Conservation (phyloP, 106 monocot genomes). For the Dioscorea zingiberensis region DNA sequence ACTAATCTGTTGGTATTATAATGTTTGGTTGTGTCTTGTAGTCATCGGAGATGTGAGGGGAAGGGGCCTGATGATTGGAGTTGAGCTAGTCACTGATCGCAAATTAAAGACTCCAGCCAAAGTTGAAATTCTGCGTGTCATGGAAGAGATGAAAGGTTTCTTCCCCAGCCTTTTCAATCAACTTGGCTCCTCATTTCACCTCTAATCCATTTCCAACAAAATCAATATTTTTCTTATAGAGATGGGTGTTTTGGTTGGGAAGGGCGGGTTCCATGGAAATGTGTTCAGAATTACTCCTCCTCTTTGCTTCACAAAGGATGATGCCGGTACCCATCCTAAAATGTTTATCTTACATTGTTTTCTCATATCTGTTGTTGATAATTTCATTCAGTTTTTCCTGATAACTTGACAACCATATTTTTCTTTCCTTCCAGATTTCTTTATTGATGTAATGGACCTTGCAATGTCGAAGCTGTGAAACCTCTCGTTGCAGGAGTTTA, state of each 20-base stretch:
- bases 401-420: background rate
- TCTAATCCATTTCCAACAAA: background rate
- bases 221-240: slow-evolving; percentile 22
- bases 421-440: slow-evolving; percentile 30
- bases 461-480: slow-evolving; percentile 62
- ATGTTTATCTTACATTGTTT: too few relatives aligned
- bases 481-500: background rate
- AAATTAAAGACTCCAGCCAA: slow-evolving; percentile 76
- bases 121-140: slow-evolving; percentile 58
- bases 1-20: background rate
- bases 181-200: background rate
- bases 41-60: slow-evolving; percentile 97
- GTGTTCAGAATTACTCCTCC: slow-evolving; percentile 85
- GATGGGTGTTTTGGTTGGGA: slow-evolving; percentile 77
- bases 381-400: background rate
- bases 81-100: slow-evolving; percentile 75
- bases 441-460: slow-evolving; percentile 57
- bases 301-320: slow-evolving; percentile 75
- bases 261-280: slow-evolving; percentile 72
- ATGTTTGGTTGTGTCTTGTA: slow-evolving; percentile 11
- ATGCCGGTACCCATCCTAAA: slow-evolving; percentile 42
- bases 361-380: background rate
- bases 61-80: slow-evolving; percentile 86
- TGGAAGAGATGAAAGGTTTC: slow-evolving; percentile 93
- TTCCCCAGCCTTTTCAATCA: background rate